Conservation (phyloP, 192 early-diverging fungal species). For the Entomortierella lignicola region DNA sequence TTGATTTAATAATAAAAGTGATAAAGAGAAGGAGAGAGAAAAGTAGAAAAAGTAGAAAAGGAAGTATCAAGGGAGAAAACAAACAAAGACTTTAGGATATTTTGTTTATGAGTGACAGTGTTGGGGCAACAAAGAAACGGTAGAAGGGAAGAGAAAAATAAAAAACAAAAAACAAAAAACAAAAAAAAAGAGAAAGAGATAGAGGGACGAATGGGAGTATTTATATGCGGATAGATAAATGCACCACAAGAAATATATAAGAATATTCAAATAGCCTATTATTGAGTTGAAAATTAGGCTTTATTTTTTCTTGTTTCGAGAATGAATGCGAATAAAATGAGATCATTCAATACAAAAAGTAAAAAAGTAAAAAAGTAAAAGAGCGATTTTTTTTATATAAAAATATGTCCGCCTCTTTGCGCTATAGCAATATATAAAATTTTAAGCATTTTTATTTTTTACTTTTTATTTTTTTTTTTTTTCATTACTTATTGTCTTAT, state of each 20-base stretch:
- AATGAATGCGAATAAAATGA: slow-evolving; percentile 15
- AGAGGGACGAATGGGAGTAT: background rate
- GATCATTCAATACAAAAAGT: background rate
- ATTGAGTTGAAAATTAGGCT: slow-evolving; percentile 3
- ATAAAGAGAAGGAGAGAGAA: slow-evolving; percentile 14
- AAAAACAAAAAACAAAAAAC: background rate
- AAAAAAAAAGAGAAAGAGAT: background rate
- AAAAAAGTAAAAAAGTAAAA: background rate
- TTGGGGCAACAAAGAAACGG: background rate
- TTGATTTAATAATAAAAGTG: background rate
- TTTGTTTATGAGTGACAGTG: background rate
- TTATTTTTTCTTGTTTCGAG: slow-evolving; percentile 4
- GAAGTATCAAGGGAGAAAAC: no score
- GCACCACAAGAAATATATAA: no score
- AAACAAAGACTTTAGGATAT: no score
- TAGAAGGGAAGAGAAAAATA: background rate
- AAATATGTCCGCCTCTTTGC: background rate
- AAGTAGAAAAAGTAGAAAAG: no score
- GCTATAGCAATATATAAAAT: no score
- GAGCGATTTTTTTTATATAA: slow-evolving; percentile 1
- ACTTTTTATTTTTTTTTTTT: slow-evolving; percentile 15
- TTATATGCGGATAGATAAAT: background rate
- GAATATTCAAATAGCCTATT: background rate
- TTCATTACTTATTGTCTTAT: background rate
- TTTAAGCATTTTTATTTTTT: slow-evolving; percentile 9